Percentiles rank a stretch among this genome's conserved stretches.
phyloP scores from a whole-genome alignment of 805 yeast species.

The Saturnispora halmiae region DNA sequence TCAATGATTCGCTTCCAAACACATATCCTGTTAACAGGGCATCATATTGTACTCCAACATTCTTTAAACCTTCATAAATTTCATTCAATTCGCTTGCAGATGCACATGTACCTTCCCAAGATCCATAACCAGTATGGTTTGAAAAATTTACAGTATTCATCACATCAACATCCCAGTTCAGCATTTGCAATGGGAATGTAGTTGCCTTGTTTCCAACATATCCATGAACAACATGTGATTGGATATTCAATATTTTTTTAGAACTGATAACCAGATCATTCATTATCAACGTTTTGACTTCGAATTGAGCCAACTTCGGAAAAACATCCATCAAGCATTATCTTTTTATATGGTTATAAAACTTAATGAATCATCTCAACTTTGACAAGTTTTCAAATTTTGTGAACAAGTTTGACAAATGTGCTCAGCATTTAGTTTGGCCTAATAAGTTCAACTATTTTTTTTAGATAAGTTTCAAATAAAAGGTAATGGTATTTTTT shows the following conservation, averaged over 20 bases:
- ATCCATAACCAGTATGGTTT: slow-evolving; percentile 66
- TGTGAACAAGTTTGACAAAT: not conserved
- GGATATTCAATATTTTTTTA: slow-evolving; percentile 38
- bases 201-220: slow-evolving; percentile 65
- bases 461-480: too few species aligned
- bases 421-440: not conserved
- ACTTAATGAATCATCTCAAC: not conserved
- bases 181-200: slow-evolving; percentile 52
- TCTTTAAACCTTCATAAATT: slow-evolving; percentile 32
- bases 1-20: slow-evolving; percentile 45
- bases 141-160: slow-evolving; percentile 58
- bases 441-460: too few species aligned
- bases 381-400: not conserved
- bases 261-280: not conserved
- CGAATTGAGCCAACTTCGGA: too few species aligned
- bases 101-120: slow-evolving; percentile 39
- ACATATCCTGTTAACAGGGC: slow-evolving; percentile 62
- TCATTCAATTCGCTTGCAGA: slow-evolving; percentile 32
- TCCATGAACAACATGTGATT: slow-evolving; percentile 67
- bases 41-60: slow-evolving; percentile 33
- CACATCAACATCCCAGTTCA: slow-evolving; percentile 65
- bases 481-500: too few species aligned
- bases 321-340: not conserved
- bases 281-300: too few species aligned
- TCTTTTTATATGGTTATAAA: not conserved